Conservation (phyloP, 257 asterid genomes). For the Solanum medicagineum region DNA sequence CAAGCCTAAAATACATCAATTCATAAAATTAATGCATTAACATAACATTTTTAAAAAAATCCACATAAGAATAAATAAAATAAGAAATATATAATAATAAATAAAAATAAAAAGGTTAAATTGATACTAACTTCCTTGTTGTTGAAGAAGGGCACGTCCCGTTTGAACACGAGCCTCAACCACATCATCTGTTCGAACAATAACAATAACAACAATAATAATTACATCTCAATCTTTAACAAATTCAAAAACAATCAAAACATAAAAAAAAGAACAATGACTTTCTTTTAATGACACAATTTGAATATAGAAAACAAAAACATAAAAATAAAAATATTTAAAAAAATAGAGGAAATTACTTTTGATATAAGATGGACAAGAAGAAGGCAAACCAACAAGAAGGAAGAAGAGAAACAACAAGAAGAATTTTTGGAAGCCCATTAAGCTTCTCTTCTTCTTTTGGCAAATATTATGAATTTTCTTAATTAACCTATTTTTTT, state of each 20-base stretch:
- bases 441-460: conserved; percentile 16
- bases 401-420: conserved; percentile 38
- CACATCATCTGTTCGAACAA: conserved; percentile 33
- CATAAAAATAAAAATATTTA: neutral
- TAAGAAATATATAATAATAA: neutral
- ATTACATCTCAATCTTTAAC: neutral
- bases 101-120: neutral
- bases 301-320: neutral
- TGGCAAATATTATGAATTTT: neutral
- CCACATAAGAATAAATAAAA: neutral
- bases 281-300: neutral
- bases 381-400: conserved; percentile 35
- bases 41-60: neutral
- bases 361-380: conserved; percentile 55
- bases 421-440: conserved; percentile 30
- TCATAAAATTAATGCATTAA: neutral
- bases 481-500: neutral
- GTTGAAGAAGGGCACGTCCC: conserved; percentile 79
- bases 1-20: neutral
- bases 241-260: neutral
- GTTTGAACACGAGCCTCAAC: conserved; percentile 22
- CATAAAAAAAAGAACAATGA: neutral
- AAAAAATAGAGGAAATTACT: conserved; percentile 11
- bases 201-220: neutral
- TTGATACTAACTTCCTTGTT: conserved; percentile 36